These are phyloP conservation scores for Deuterostichococcus epilithicus DNA, from an alignment of 139 green algal genomes.

Conservation along the genomic window DNA sequence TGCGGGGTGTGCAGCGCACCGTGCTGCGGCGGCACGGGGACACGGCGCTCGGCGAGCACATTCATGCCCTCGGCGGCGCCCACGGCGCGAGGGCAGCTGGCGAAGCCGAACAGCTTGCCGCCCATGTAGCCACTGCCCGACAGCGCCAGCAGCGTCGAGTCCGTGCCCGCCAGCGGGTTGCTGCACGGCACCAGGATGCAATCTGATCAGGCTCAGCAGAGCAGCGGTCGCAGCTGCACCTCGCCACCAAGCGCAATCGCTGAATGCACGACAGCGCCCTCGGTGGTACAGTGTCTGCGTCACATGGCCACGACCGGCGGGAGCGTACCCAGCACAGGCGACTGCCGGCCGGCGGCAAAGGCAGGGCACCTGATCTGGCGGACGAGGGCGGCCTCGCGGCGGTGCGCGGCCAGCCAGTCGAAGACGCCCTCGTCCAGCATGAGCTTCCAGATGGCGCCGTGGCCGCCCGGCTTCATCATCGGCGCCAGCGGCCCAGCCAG, in stretches of 20 bases:
- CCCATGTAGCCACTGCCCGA: constrained; percentile 63
- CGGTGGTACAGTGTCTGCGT: background rate
- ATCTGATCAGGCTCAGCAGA: background rate
- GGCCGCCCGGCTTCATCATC: constrained; percentile 92
- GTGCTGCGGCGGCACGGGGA: background rate
- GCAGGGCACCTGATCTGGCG: constrained; percentile 88
- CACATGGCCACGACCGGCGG: no score
- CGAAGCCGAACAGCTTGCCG: constrained; percentile 89
- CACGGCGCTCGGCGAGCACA: constrained; percentile 70
- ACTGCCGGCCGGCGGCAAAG: no score
- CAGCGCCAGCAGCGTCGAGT: constrained; percentile 93
- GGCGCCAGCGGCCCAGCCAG: constrained; percentile 48
- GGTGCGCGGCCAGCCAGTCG: constrained; percentile 62
- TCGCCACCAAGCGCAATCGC: background rate
- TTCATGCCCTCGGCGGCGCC: constrained; percentile 96
- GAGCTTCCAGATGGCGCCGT: constrained; percentile 99
- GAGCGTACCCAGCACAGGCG: no score
- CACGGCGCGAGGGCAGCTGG: constrained; percentile 85
- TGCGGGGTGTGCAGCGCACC: background rate
- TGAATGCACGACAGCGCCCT: background rate
- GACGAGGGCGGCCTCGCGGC: constrained; percentile 67
- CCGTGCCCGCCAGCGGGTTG: constrained; percentile 94
- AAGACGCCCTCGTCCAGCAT: constrained; percentile 91
- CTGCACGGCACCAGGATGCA: constrained; percentile 21
- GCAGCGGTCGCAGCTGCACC: background rate